Base-by-base conservation (phyloP, 148 eudicot genomes). In the Euryodendron excelsum region DNA sequence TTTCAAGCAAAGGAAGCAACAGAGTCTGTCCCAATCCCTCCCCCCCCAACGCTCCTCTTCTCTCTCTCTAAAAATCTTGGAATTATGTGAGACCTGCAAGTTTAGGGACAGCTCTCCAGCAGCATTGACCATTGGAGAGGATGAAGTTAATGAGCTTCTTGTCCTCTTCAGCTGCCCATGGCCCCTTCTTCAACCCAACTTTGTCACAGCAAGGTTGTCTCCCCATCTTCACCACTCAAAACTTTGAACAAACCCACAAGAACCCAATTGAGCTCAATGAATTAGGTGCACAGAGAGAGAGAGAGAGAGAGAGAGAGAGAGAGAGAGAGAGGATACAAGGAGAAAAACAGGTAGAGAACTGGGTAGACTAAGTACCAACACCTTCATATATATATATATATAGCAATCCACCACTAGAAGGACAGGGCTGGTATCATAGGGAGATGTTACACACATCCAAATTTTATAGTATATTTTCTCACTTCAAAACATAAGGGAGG, bases 71-170 rank as follows among this genome's bases (percentile, higher is more conserved):
- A n/a, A n/a, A n/a, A n/a, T n/a, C n/a, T n/a, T n/a, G n/a, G n/a
- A n/a, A n/a, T n/a, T n/a, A 33, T 64, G 60, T 45, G 61, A 44
- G 50, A 87, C 90, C 90, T 81, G 90, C 88, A 77, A 88, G 88
- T 83, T 88, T 88, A 67, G 90, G 90, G 30, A 88, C 79, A 83
- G 90, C 83, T 77, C 90, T 85, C 90, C 90, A 88, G 75, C 90
- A 88, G 56, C 90, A 88, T 88, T 88, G 90, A 77, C 90, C 90
- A 85, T 88, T 88, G 75, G 81, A 85, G 62, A 88, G 82, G 37
- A 88, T 88, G 83, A 88, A 88, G 78, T 74, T 85, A 58, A 85
- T 88, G 70, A 88, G 88, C 79, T 85, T 88, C 67, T 76, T 83
- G 80, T 88, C 90, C 62, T 88, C 90, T 25, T 88, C 90, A 85